phyloP scores from a whole-genome alignment of 2,329 filamentous ascomycete genomes.

The Aspergillus terreus region DNA sequence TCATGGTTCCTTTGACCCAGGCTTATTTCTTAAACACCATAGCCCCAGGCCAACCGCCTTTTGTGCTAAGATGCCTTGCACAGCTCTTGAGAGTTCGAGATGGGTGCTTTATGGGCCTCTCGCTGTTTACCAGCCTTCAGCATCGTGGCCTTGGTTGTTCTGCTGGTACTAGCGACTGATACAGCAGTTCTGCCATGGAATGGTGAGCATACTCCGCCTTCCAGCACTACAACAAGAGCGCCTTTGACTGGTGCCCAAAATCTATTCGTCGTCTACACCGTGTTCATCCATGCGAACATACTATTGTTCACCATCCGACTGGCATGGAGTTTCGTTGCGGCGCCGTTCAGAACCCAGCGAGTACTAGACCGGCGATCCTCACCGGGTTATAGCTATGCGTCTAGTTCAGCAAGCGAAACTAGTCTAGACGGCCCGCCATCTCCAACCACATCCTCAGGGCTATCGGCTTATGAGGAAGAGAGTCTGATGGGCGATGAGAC shows the following conservation, averaged over 20 bases:
- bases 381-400: too few species aligned
- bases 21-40: neutral
- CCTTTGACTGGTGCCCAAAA: neutral
- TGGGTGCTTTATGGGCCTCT: constrained; percentile 23
- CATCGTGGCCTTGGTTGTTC: constrained; percentile 19
- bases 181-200: constrained; percentile 5
- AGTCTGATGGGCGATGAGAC: constrained; percentile 8
- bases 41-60: too few species aligned
- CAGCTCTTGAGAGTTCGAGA: constrained; percentile 7
- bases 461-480: neutral
- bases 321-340: neutral
- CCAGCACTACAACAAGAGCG: neutral
- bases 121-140: constrained; percentile 30
- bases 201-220: neutral
- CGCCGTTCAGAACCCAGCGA: neutral
- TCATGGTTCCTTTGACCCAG: neutral
- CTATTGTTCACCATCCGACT: neutral
- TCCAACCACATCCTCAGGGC: neutral
- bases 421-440: neutral
- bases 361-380: neutral
- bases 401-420: too few species aligned
- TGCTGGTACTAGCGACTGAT: constrained; percentile 23
- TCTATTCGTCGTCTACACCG: neutral
- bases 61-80: too few species aligned
- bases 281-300: neutral